Base-by-base conservation (phyloP, 176 grass and related monocot genomes). In the Triticum dicoccoides region DNA sequence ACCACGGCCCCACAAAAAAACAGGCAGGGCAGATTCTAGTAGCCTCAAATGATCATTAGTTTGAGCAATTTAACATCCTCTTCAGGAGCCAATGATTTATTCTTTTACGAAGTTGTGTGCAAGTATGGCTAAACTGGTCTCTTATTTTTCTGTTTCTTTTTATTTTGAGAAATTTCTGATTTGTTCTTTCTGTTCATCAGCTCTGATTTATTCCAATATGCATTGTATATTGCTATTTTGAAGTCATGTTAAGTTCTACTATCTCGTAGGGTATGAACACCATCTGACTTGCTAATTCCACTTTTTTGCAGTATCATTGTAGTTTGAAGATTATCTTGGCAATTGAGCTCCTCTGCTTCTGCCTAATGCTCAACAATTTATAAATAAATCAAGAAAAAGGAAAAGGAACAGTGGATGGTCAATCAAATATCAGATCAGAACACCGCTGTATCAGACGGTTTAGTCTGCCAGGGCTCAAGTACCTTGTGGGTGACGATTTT, bases 301-400 rank as follows among this genome's bases (percentile, higher is more conserved):
- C 5, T 70, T 25, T 42, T 8, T 78, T 72, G 77, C 82, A 91
- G 86, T 64, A 52, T 24, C 30, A 20, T 25, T 52, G n/a, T 81
- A 72, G 6, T 34, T 41, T 58, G 86, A 84, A 85, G 78, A 78
- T 52, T 65, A 64, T 63, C 20, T 41, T 63, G 63, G 70, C 63
- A 69, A 5, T 39, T 44, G n/a, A 44, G 63, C 41, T 77, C 52
- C 32, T 42, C 77, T 85, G 63, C 82, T 77, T 70, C 82, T 5
- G 27, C 17, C 37, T 33, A 69, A 82, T 65, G 72, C 65, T 63
- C 70, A 71, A 65, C 51, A 20, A 30, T 25, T 76, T 54, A 54
- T 54, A 54, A 45, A 54, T 54, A 54, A 45, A 30, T 76, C 14
- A 69, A 52, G 25, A 52, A 76, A 30, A 76, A 11, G 3, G 12